These are phyloP conservation scores for Pestalotiopsis sp. DNA, from an alignment of 2,329 filamentous ascomycete species.

Conservation along the genomic window DNA sequence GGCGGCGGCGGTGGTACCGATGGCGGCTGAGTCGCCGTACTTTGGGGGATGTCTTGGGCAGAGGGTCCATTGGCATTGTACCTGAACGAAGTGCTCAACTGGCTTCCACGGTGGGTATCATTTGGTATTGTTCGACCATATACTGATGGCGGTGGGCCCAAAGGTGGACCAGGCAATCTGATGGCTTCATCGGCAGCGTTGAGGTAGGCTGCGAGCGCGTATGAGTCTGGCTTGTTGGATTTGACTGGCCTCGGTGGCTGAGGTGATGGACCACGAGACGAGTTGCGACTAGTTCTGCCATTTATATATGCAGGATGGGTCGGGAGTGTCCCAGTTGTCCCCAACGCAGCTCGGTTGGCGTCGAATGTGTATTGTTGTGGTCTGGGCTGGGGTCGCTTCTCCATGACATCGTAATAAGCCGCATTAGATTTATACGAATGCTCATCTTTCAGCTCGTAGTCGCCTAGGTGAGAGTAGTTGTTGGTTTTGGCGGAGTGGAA, in stretches of 20 bases:
- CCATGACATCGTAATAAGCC: constrained; percentile 43
- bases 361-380: constrained; percentile 30
- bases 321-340: constrained; percentile 38
- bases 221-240: constrained; percentile 29
- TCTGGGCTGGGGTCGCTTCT: constrained; percentile 28
- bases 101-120: background rate
- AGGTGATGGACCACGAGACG: constrained; percentile 19
- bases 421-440: constrained; percentile 31
- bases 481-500: constrained; percentile 17
- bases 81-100: background rate
- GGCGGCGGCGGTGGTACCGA: background rate
- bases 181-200: constrained; percentile 29
- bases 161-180: constrained; percentile 21
- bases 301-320: constrained; percentile 54
- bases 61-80: background rate
- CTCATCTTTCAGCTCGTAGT: constrained; percentile 31
- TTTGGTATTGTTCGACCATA: background rate
- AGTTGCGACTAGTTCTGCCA: constrained; percentile 33
- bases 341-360: constrained; percentile 23
- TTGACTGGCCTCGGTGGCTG: constrained; percentile 20
- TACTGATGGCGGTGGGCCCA: constrained; percentile 11
- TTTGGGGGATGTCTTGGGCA: too few species aligned
- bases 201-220: constrained; percentile 40
- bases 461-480: constrained; percentile 18
- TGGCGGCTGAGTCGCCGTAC: too few species aligned